Base-by-base conservation (phyloP, 2,329 filamentous ascomycete species). In the Penicillium hordei region DNA sequence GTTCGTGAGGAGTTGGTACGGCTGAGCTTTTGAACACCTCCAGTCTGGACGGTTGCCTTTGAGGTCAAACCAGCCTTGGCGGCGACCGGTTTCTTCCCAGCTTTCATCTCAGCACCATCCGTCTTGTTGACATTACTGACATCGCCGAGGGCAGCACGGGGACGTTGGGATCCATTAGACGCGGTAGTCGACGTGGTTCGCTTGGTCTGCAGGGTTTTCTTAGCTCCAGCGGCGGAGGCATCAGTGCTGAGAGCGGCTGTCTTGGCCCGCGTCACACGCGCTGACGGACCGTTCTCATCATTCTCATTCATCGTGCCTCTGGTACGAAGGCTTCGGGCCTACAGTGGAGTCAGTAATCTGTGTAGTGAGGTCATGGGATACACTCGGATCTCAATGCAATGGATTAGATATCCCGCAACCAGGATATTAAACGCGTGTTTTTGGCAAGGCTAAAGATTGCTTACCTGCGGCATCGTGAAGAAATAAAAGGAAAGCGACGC, bases 261-360 rank as follows among this genome's bases (percentile, higher is more conserved):
- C 81, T 97, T 97, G 66, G 94, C 93, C 79, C 94, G 87, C 69
- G 94, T 97, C 74, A 97, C 81, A 79, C 93, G 91, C 78, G 89
- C 91, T 60, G 89, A 87, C 58, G 82, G 79, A 64, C 78, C 84
- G 75, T 96, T 96, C 81, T 97, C 94, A 75, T 97, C 93, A 74
- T 97, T 97, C 82, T 97, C 93, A 77, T 95, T 94, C 65, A 89
- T 89, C 70, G 89, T 84, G 75, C 87, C 84, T 78, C 92, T 89
- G 75, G 87, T 84, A 77, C 89, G 86, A 70, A 86, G 82, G 74
- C 85, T 81, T 77, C 90, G 89, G 81, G 83, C 84, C 89, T 88
- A 71, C 38, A 38, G 43, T 29, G 40, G 23, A 38, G 57, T 63
- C 49, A 63, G 49, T 58, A 45, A 57, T 59, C 17, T 29, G 23